These are phyloP conservation scores for Cetraspora pellucida DNA, from an alignment of 192 early-diverging fungal species.

Conservation along the genomic window DNA sequence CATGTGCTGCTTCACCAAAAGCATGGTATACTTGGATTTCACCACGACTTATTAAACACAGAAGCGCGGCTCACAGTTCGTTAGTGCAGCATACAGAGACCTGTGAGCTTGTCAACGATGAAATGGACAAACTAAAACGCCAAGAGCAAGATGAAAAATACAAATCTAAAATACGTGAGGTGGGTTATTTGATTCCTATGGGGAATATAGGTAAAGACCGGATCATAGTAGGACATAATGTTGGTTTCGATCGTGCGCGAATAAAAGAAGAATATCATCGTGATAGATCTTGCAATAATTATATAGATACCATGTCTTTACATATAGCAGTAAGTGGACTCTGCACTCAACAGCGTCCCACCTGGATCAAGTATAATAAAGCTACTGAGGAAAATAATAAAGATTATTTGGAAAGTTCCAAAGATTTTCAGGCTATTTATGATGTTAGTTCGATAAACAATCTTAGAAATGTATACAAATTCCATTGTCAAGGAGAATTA, in stretches of 20 bases:
- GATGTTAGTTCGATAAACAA: constrained; percentile 72
- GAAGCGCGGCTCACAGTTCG: too few species aligned
- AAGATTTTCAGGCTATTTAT: constrained; percentile 60
- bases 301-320: constrained; percentile 92
- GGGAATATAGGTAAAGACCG: constrained; percentile 48
- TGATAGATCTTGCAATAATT: constrained; percentile 58
- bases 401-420: constrained; percentile 50
- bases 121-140: not conserved
- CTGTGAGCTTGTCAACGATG: not conserved
- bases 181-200: constrained; percentile 68
- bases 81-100: not conserved
- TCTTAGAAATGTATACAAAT: constrained; percentile 75
- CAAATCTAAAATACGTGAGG: constrained; percentile 15
- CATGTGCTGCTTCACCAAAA: constrained; percentile 69
- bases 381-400: constrained; percentile 49
- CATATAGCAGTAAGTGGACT: constrained; percentile 89
- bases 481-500: constrained; percentile 70
- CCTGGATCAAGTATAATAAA: constrained; percentile 76
- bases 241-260: constrained; percentile 88
- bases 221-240: constrained; percentile 87
- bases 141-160: not conserved
- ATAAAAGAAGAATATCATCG: constrained; percentile 84
- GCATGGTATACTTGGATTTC: constrained; percentile 95
- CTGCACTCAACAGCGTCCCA: constrained; percentile 83
- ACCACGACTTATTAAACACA: constrained; percentile 60